Conservation (phyloP, 1,284 basidiomycete species). For the Microbotryum scabiosae region DNA sequence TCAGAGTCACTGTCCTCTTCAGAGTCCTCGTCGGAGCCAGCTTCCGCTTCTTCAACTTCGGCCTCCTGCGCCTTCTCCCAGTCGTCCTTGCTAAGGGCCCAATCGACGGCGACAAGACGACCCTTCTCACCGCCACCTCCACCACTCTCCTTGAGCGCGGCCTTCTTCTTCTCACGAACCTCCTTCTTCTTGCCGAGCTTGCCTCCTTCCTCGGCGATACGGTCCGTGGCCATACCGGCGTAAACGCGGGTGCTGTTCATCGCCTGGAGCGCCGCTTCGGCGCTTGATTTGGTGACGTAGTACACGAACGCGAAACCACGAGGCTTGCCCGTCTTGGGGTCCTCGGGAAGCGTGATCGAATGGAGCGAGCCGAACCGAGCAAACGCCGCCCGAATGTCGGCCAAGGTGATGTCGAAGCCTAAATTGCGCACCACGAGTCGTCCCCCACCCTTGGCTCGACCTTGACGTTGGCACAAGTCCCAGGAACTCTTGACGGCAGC, state of each 20-base stretch:
- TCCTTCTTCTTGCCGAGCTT: slow-evolving; percentile 72
- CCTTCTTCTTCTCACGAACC: slow-evolving; percentile 49
- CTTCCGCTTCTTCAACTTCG: slow-evolving; percentile 42
- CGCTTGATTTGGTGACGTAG: slow-evolving; percentile 80
- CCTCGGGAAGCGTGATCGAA: slow-evolving; percentile 66
- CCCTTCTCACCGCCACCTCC: slow-evolving; percentile 47
- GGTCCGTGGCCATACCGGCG: slow-evolving; percentile 52
- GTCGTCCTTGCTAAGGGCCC: slow-evolving; percentile 88
- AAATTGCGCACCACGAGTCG: slow-evolving; percentile 88
- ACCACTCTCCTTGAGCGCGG: slow-evolving; percentile 34
- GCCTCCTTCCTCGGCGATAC: slow-evolving; percentile 50
- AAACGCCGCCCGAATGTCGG: slow-evolving; percentile 80
- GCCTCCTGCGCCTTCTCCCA: slow-evolving; percentile 62
- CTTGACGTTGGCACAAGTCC: slow-evolving; percentile 42
- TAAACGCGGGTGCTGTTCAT: slow-evolving; percentile 69
- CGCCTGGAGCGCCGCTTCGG: slow-evolving; percentile 69
- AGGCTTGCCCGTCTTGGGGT: slow-evolving; percentile 40
- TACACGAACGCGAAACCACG: slow-evolving; percentile 95
- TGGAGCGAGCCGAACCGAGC: slow-evolving; percentile 81
- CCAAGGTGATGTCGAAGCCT: slow-evolving; percentile 62
- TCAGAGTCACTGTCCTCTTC: slow-evolving; percentile 28
- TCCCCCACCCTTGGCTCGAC: slow-evolving; percentile 51
- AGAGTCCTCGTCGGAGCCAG: slow-evolving; percentile 43
- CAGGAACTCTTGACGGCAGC: slow-evolving; percentile 64
- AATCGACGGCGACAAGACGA: slow-evolving; percentile 84